Evolutionary conservation across 345 rosid genomes (phyloP).

Genomic region (Jatropha curcas): DNA sequence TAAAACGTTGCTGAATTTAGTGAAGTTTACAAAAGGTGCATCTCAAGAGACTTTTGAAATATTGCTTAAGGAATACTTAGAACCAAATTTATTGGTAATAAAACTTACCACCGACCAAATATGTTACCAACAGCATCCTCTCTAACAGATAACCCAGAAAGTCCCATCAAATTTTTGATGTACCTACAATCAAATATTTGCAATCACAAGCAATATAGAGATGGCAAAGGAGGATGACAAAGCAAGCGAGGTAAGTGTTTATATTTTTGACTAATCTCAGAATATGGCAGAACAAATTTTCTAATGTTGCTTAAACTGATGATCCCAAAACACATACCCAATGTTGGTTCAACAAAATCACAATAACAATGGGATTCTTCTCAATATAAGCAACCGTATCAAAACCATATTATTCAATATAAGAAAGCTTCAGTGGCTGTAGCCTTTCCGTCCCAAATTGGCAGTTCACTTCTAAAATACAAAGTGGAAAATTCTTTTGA

Average conservation of each 20-base stretch:
- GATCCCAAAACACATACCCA: background rate
- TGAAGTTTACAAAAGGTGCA: background rate
- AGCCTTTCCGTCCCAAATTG: too few relatives aligned
- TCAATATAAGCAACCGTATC: background rate
- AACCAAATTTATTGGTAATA: constrained; percentile 2
- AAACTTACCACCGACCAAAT: constrained; percentile 81
- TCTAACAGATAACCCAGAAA: constrained; percentile 72
- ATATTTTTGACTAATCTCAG: background rate
- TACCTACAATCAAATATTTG: constrained; percentile 47
- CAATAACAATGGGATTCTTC: background rate
- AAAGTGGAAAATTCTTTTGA: background rate
- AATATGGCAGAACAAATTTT: background rate
- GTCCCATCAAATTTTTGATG: constrained; percentile 72
- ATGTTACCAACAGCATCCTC: constrained; percentile 96
- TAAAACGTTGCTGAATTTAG: background rate
- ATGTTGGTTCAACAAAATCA: background rate
- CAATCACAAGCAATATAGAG: background rate
- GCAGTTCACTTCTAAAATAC: background rate
- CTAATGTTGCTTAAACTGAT: background rate
- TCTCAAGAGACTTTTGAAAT: background rate
- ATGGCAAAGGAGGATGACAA: background rate
- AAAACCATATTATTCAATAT: background rate
- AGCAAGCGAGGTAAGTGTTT: background rate
- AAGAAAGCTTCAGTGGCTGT: too few relatives aligned
- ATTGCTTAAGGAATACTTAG: background rate